These are phyloP conservation scores for Haematococcus sp. DNA, from an alignment of 139 green algal species.

Conservation along the genomic window DNA sequence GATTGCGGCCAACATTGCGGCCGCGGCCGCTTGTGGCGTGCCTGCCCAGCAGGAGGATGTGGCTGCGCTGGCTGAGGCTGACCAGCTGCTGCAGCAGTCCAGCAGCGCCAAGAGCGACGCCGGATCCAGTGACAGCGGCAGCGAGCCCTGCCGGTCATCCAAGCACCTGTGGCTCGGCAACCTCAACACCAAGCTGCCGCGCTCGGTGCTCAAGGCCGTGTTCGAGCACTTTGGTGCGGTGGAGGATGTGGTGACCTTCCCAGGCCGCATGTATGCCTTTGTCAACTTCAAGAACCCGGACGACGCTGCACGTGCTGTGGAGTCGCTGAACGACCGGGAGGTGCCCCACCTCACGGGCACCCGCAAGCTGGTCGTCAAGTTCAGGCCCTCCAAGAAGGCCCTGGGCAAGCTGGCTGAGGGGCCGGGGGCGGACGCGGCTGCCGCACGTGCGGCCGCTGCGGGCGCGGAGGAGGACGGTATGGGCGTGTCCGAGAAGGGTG, in stretches of 20 bases:
- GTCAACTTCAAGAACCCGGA: constrained; percentile 64
- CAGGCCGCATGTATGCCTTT: constrained; percentile 74
- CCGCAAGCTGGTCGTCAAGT: constrained; percentile 44
- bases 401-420: constrained; percentile 8
- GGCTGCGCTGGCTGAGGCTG: neutral
- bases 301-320: constrained; percentile 51
- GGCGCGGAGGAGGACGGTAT: neutral
- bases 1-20: neutral
- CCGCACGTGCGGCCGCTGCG: constrained; percentile 1
- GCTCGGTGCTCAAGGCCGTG: constrained; percentile 52
- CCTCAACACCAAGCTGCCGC: constrained; percentile 50
- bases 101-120: neutral
- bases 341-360: constrained; percentile 31
- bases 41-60: neutral
- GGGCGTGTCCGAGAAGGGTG: neutral
- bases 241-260: constrained; percentile 75
- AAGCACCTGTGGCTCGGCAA: constrained; percentile 78
- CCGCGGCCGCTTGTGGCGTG: neutral
- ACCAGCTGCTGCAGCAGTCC: neutral
- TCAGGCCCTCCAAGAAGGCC: constrained; percentile 28
- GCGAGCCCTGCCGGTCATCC: constrained; percentile 16
- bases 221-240: constrained; percentile 66
- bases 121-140: neutral
- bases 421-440: constrained; percentile 4
- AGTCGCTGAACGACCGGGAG: constrained; percentile 33